Percentiles rank a stretch among this genome's conserved stretches.
Conservation (phyloP, 78 protist species). For the Mantamonas sphyraenae region DNA sequence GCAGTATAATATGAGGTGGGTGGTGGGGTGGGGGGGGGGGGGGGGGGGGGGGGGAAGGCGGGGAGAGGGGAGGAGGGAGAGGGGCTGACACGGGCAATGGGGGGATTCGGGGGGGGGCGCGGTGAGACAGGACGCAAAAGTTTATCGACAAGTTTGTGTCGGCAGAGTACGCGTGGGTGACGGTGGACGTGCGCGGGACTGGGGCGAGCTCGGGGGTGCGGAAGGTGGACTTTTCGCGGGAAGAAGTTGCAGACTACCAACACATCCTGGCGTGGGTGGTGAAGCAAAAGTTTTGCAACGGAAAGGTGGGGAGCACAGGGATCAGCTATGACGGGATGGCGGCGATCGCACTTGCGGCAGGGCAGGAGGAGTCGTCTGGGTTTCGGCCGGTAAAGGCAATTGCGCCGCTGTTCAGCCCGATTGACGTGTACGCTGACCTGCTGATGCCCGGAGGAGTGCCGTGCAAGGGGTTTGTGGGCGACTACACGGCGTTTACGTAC, state of each 20-base stretch:
- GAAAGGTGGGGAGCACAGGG: constrained; percentile 2
- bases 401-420: constrained; percentile 1
- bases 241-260: not conserved
- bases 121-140: not conserved
- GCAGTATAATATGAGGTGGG: not conserved
- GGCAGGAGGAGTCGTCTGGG: not conserved
- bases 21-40: too few species aligned
- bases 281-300: constrained; percentile 11
- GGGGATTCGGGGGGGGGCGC: not conserved
- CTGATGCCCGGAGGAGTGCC: not conserved
- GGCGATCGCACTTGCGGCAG: not conserved
- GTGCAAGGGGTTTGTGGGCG: not conserved
- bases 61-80: too few species aligned
- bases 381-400: constrained; percentile 10
- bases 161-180: constrained; percentile 2
- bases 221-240: not conserved
- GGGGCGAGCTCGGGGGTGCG: not conserved
- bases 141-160: not conserved
- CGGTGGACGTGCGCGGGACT: constrained; percentile 6
- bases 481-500: not conserved
- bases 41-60: too few species aligned
- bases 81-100: too few species aligned
- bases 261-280: not conserved
- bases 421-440: constrained; percentile 1
- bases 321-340: constrained; percentile 12